Evolutionary conservation across 2,329 filamentous ascomycete genomes (phyloP).

Genomic region (Podosphaera fusca): DNA sequence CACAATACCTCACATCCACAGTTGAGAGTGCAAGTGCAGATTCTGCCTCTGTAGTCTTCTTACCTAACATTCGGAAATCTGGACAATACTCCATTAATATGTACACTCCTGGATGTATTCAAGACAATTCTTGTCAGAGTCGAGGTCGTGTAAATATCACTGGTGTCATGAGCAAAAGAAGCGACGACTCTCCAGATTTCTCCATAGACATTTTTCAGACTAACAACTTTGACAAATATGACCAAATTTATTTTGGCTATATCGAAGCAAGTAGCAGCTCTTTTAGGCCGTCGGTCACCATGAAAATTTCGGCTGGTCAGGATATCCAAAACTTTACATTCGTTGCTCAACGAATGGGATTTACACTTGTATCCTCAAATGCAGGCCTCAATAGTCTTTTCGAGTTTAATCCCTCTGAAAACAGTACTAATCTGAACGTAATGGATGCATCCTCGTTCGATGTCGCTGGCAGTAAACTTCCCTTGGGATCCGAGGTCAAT

Average conservation of each 20-base stretch:
- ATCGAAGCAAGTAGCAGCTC: conserved; percentile 50
- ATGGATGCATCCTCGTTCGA: conserved; percentile 51
- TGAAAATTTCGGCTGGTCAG: conserved; percentile 46
- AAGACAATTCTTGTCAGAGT: conserved; percentile 51
- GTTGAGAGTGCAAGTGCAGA: conserved; percentile 35
- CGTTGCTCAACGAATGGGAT: conserved; percentile 75
- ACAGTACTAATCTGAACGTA: conserved; percentile 32
- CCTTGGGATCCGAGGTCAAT: conserved; percentile 41
- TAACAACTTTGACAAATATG: conserved; percentile 92
- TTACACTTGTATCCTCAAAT: conserved; percentile 48
- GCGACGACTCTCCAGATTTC: conserved; percentile 21
- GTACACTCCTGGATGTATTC: conserved; percentile 75
- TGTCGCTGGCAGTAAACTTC: conserved; percentile 47
- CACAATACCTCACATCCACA: conserved; percentile 45
- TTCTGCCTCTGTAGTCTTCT: conserved; percentile 49
- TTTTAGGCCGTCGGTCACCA: conserved; percentile 62
- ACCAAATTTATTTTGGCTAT: conserved; percentile 68
- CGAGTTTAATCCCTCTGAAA: conserved; percentile 53
- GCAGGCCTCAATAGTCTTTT: conserved; percentile 75
- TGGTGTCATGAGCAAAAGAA: conserved; percentile 36
- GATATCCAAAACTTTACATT: conserved; percentile 40
- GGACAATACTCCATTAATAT: conserved; percentile 82
- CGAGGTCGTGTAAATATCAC: conserved; percentile 70
- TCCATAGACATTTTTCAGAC: conserved; percentile 58
- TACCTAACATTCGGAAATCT: conserved; percentile 64